phyloP scores from a whole-genome alignment of 2,329 filamentous ascomycete genomes.

The Phialemoniopsis sp. region DNA sequence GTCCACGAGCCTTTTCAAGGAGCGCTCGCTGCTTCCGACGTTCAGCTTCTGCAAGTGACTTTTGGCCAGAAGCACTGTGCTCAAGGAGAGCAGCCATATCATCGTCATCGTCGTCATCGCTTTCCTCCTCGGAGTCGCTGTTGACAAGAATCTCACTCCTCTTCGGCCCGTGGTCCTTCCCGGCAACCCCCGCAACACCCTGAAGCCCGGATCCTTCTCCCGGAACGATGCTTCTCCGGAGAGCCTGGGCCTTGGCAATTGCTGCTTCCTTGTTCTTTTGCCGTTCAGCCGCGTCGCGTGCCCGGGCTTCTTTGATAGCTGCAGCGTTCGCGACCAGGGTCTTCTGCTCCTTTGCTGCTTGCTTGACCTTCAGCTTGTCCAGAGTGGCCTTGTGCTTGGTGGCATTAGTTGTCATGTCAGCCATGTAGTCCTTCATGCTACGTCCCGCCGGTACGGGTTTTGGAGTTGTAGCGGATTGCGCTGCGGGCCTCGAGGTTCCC shows the following conservation, averaged over 20 bases:
- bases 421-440: slow-evolving; percentile 41
- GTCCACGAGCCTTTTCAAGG: slow-evolving; percentile 54
- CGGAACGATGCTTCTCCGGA: slow-evolving; percentile 52
- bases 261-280: slow-evolving; percentile 67
- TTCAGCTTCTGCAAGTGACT: slow-evolving; percentile 44
- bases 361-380: slow-evolving; percentile 37
- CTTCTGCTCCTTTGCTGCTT: slow-evolving; percentile 27
- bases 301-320: slow-evolving; percentile 69
- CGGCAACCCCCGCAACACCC: slow-evolving; percentile 63
- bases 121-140: slow-evolving; percentile 72
- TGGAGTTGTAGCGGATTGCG: background rate
- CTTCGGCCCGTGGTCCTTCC: slow-evolving; percentile 71
- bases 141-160: slow-evolving; percentile 91
- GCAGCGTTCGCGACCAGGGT: slow-evolving; percentile 33
- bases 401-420: slow-evolving; percentile 37
- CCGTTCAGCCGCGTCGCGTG: slow-evolving; percentile 70
- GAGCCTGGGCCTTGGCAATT: slow-evolving; percentile 65
- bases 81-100: slow-evolving; percentile 46
- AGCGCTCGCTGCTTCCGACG: slow-evolving; percentile 40
- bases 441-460: slow-evolving; percentile 10
- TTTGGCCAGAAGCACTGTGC: slow-evolving; percentile 39
- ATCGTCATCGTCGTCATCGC: slow-evolving; percentile 61
- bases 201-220: slow-evolving; percentile 77
- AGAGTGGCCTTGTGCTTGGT: slow-evolving; percentile 40
- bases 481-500: background rate